A percentile compares a stretch with the other conserved stretches of the same genome.
Conservation (phyloP, 208 protist genomes). For the Phytomonas francai region DNA sequence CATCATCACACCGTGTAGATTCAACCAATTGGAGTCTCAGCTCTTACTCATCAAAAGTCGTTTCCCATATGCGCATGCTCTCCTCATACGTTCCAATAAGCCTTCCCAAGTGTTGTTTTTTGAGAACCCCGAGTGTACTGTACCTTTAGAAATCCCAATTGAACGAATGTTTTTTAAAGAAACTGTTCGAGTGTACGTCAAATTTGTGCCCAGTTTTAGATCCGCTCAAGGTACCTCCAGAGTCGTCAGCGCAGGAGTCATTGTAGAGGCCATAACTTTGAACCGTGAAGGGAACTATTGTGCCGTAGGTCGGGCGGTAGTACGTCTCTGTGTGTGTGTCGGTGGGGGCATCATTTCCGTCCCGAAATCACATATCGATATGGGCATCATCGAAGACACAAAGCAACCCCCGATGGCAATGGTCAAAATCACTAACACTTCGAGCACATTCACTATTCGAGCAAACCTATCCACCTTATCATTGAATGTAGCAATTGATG, state of each 20-base stretch:
- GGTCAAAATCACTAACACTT: constrained; percentile 47
- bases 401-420: constrained; percentile 25
- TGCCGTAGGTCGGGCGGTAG: constrained; percentile 30
- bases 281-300: constrained; percentile 32
- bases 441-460: constrained; percentile 50
- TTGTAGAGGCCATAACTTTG: constrained; percentile 57
- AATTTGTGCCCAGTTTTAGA: constrained; percentile 48
- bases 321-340: constrained; percentile 37
- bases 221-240: constrained; percentile 30
- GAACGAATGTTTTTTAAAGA: constrained; percentile 45
- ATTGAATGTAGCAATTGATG: constrained; percentile 19
- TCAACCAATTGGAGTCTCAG: constrained; percentile 41
- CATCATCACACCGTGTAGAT: constrained; percentile 59
- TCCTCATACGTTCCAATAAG: constrained; percentile 70
- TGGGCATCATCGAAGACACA: constrained; percentile 36
- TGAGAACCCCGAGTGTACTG: constrained; percentile 62
- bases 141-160: constrained; percentile 50
- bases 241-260: constrained; percentile 46
- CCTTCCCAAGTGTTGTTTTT: constrained; percentile 67
- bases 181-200: constrained; percentile 65
- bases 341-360: constrained; percentile 50
- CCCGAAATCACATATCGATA: constrained; percentile 24
- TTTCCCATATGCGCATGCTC: constrained; percentile 45
- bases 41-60: constrained; percentile 59
- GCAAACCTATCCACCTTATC: constrained; percentile 26